Percentiles rank a stretch among this genome's conserved stretches.
Evolutionary conservation across 352 stramenopile species (phyloP).

Genomic region (Phytophthora quininea): DNA sequence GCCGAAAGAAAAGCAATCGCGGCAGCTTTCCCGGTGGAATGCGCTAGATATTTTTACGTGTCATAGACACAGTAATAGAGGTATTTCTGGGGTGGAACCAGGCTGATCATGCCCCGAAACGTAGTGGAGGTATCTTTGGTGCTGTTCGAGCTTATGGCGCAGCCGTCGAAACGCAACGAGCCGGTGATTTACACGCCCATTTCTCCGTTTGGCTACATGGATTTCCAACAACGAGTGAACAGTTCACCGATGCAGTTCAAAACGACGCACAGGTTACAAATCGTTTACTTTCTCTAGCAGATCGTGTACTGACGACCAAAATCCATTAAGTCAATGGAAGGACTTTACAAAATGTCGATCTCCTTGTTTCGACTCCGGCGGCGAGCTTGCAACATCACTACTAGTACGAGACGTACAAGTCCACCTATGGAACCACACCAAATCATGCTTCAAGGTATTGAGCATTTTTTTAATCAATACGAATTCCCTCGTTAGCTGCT

Average conservation of each 20-base stretch:
- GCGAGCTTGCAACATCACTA: background rate
- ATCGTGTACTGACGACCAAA: constrained; percentile 3
- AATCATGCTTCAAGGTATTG: constrained; percentile 21
- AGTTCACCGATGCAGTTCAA: background rate
- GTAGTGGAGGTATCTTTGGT: constrained; percentile 25
- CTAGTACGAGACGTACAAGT: constrained; percentile 18
- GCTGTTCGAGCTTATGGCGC: constrained; percentile 23
- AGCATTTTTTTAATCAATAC: background rate
- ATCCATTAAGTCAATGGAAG: background rate
- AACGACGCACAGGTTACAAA: background rate
- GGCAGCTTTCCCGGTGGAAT: constrained; percentile 1
- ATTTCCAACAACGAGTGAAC: constrained; percentile 19
- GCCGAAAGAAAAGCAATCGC: constrained; percentile 3
- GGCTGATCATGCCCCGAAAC: background rate
- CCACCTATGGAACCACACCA: constrained; percentile 23
- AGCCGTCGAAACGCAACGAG: constrained; percentile 28
- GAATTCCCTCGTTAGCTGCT: background rate
- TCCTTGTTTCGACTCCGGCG: background rate
- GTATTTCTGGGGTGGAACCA: constrained; percentile 11
- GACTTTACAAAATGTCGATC: constrained; percentile 10
- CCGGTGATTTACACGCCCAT: constrained; percentile 33
- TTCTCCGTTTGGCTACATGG: constrained; percentile 35
- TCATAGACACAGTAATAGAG: constrained; percentile 6
- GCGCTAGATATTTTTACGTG: constrained; percentile 5
- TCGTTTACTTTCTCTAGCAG: background rate